phyloP scores from a whole-genome alignment of 225 moss, liverwort and hornwort genomes.

The Asterella californica region DNA sequence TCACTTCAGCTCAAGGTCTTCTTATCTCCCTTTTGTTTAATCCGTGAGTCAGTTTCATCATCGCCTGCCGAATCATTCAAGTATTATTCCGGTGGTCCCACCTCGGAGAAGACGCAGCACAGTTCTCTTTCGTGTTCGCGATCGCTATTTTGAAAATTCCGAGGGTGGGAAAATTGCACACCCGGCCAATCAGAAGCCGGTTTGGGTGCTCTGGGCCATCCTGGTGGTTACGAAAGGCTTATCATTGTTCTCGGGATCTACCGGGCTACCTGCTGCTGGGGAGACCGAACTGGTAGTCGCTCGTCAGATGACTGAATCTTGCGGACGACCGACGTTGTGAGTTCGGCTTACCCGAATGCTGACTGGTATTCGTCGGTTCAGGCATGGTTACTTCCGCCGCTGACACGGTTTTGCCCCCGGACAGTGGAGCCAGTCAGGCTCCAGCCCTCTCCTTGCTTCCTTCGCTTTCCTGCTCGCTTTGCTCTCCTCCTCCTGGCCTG shows the following conservation, averaged over 20 bases:
- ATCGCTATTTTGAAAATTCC: slow-evolving; percentile 1
- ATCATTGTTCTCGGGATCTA: slow-evolving; percentile 2
- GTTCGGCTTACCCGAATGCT: background rate
- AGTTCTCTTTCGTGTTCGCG: background rate
- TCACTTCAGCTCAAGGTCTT: slow-evolving; percentile 12
- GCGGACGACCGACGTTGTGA: background rate
- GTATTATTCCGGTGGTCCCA: slow-evolving; percentile 1
- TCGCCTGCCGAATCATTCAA: slow-evolving; percentile 25
- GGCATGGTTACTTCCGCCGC: slow-evolving; percentile 4
- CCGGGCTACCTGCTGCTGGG: background rate
- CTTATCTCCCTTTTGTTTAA: background rate
- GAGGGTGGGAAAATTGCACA: slow-evolving; percentile 2
- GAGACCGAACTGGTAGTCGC: background rate
- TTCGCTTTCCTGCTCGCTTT: background rate
- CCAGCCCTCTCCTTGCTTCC: background rate
- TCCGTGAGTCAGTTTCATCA: slow-evolving; percentile 20
- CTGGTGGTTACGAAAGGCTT: slow-evolving; percentile 19
- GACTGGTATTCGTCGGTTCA: slow-evolving; percentile 4
- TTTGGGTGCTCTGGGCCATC: background rate
- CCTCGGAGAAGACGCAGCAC: background rate
- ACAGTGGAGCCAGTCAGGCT: slow-evolving; percentile 1
- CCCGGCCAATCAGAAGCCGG: background rate
- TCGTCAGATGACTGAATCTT: slow-evolving; percentile 8
- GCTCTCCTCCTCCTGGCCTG: background rate
- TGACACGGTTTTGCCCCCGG: slow-evolving; percentile 13